These are phyloP conservation scores for Allomyces macrogynus DNA, from an alignment of 192 early-diverging fungal genomes.

Conservation along the genomic window DNA sequence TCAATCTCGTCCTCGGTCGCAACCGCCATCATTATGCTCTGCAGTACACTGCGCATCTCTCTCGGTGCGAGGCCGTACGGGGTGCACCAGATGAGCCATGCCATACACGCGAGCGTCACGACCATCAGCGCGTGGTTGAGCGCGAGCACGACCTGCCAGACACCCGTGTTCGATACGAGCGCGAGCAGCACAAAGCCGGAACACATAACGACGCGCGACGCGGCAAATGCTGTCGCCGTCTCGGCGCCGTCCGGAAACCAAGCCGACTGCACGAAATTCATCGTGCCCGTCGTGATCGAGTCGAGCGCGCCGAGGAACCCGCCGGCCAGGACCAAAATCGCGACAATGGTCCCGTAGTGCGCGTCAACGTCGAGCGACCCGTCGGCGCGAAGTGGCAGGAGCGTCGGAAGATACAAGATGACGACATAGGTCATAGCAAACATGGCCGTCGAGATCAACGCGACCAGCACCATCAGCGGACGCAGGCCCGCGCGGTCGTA, in stretches of 20 bases:
- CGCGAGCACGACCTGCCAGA: neutral
- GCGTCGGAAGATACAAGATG: neutral
- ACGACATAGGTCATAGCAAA: neutral
- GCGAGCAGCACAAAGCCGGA: neutral
- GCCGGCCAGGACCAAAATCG: neutral
- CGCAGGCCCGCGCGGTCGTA: neutral
- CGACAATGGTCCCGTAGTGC: neutral
- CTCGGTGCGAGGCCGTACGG: too few species aligned
- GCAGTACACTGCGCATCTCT: too few species aligned
- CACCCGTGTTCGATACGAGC: neutral
- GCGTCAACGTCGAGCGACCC: neutral
- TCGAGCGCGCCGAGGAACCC: neutral
- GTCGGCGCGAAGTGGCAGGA: too few species aligned
- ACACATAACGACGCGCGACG: neutral
- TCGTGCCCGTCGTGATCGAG: neutral
- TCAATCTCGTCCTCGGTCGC: too few species aligned
- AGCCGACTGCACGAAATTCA: neutral
- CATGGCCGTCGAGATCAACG: neutral
- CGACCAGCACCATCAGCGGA: neutral
- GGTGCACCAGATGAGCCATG: too few species aligned
- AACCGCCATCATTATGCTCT: too few species aligned
- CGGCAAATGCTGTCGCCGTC: neutral
- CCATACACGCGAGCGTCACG: neutral
- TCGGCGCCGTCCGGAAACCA: neutral
- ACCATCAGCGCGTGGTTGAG: neutral